Percentiles rank a stretch among this genome's conserved stretches.
These are phyloP conservation scores for Stentor coeruleus DNA, from an alignment of 73 alveolate species.

Conservation along the genomic window DNA sequence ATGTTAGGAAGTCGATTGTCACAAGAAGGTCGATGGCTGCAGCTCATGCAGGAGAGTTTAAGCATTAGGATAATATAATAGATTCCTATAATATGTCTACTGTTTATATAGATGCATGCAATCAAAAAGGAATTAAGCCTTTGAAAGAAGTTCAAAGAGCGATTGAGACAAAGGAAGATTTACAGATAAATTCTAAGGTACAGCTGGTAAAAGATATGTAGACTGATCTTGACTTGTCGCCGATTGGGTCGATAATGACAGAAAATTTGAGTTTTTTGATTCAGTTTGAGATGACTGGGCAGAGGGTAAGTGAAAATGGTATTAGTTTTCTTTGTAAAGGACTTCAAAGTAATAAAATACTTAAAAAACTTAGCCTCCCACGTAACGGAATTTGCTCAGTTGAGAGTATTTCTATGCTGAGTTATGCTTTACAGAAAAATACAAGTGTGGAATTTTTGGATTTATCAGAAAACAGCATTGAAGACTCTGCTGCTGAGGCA, in stretches of 20 bases:
- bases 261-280: not conserved
- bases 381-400: not conserved
- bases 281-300: not conserved
- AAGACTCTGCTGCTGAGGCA: not conserved
- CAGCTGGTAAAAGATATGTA: not conserved
- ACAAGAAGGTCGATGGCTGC: conserved; percentile 28
- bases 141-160: not conserved
- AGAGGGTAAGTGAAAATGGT: not conserved
- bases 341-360: not conserved
- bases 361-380: not conserved
- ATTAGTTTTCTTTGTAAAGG: not conserved
- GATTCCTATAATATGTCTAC: not conserved
- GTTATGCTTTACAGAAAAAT: not conserved
- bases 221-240: not conserved
- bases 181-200: not conserved
- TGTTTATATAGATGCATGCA: not conserved
- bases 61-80: not conserved
- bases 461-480: not conserved
- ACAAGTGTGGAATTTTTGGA: not conserved
- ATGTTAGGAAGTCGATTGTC: not conserved
- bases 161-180: not conserved
- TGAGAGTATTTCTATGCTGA: not conserved
- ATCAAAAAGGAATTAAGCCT: not conserved
- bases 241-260: not conserved
- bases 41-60: conserved; percentile 9